phyloP scores from a whole-genome alignment of 768 basidiomycete species.

The Termitomyces sp. region DNA sequence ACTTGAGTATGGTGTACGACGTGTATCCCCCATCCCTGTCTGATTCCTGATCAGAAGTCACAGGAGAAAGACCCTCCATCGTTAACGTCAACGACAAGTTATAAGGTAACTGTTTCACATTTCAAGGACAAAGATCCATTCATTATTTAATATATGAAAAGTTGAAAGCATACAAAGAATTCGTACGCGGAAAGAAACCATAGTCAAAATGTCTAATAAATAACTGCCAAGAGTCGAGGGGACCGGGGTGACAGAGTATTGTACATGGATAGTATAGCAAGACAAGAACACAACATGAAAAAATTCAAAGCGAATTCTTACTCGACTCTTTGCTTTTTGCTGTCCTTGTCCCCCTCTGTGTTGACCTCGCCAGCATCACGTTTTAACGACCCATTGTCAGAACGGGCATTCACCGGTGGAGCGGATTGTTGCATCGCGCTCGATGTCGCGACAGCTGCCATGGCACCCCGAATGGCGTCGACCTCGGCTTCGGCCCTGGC shows the following conservation, averaged over 20 bases:
- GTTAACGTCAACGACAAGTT: too few species aligned
- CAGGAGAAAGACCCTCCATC: too few species aligned
- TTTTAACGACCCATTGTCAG: conserved; percentile 10
- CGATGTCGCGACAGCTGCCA: conserved; percentile 6
- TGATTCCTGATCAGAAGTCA: too few species aligned
- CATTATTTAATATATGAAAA: neutral
- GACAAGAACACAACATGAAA: neutral
- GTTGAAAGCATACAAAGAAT: neutral
- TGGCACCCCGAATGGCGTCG: conserved; percentile 40
- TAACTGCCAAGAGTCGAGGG: neutral
- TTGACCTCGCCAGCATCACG: conserved; percentile 8
- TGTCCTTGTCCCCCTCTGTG: conserved; percentile 12
- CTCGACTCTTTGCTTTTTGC: conserved; percentile 36
- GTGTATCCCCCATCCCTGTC: neutral
- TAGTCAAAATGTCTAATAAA: conserved; percentile 8
- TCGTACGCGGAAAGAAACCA: neutral
- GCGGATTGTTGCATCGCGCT: conserved; percentile 1
- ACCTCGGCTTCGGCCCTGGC: conserved; percentile 63
- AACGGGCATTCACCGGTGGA: conserved; percentile 7
- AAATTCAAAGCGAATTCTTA: conserved; percentile 12
- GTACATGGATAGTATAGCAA: conserved; percentile 1
- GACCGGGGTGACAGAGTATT: neutral
- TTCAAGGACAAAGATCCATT: neutral
- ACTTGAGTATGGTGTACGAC: neutral
- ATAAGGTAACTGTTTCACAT: neutral